Conservation (phyloP, 2,329 filamentous ascomycete genomes). For the Epichloe hybrida region DNA sequence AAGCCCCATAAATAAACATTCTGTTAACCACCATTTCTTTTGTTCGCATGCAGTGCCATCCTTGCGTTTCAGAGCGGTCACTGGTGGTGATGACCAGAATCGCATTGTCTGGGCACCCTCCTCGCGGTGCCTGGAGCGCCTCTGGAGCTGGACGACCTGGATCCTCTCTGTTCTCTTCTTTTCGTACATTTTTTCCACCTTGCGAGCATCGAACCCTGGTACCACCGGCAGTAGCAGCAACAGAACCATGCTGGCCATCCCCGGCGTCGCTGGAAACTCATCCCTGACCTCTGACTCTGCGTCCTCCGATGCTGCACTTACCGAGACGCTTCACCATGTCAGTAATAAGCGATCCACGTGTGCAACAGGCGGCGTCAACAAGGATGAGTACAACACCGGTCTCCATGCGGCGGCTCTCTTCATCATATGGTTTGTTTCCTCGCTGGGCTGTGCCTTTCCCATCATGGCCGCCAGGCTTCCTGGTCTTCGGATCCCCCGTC, state of each 20-base stretch:
- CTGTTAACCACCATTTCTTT: no score
- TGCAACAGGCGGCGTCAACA: constrained; percentile 15
- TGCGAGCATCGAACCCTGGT: background rate
- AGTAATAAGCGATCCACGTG: constrained; percentile 19
- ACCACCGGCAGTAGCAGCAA: background rate
- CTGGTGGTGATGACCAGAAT: constrained; percentile 28
- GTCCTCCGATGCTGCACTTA: background rate
- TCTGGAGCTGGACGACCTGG: constrained; percentile 29
- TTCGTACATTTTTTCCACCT: constrained; percentile 17
- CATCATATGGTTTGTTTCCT: constrained; percentile 33
- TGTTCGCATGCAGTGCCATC: constrained; percentile 11
- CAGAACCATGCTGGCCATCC: no score
- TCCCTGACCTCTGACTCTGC: background rate
- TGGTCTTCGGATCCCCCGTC: constrained; percentile 37
- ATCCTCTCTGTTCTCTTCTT: constrained; percentile 27
- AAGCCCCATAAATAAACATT: constrained; percentile 4
- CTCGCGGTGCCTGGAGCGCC: constrained; percentile 17
- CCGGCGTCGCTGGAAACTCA: no score
- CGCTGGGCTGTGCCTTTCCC: constrained; percentile 38
- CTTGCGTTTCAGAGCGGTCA: constrained; percentile 18
- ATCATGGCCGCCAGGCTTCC: constrained; percentile 39
- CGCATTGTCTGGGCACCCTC: constrained; percentile 18
- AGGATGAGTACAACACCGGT: constrained; percentile 37
- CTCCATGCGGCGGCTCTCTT: constrained; percentile 45
- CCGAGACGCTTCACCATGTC: constrained; percentile 6